Evolutionary conservation across 192 early-diverging fungal species (phyloP), one percentile per base, ranked within the genome.

Genomic region (Coemansia sp.): DNA sequence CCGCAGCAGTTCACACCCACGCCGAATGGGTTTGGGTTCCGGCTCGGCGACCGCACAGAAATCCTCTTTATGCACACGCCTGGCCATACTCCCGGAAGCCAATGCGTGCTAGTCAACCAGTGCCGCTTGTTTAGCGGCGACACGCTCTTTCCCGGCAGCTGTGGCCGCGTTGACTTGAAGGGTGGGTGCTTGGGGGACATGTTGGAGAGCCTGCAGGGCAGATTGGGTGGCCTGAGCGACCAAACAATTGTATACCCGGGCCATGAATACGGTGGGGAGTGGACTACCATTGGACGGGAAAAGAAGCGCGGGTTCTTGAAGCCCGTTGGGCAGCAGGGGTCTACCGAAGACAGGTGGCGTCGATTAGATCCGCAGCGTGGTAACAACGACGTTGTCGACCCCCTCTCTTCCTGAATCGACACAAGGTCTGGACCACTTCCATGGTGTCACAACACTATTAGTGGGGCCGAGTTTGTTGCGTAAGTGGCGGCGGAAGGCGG

Each of bases 41-140:
- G 65, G 6, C 75, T 90, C 0, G 89, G 88, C 36, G 44, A 46
- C 34, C 78, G 72, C 14, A 87, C 86, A 0, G 74, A 81, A 10
- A 69, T 96, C 21, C 66, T 81, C 62, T 94, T 95, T 72, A 72
- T 94, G 37, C 95, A 98, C 72, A 95, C 93, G n/a, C 95, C 95
- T 2, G 95, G 95, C 16, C 95, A 98, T 71, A 93, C 95, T 29
- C 87, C 89, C 3, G 95, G 95, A 9, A 92, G 89, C 63, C 93
- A 95, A 75, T 92, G 91, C 63, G 63, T 98, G 19, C 46, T 95
- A 46, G 85, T 96, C 7, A 94, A 93, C 79, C 82, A 77, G 3
- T 82, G 75, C 44, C 76, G 93, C 34, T 79, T 98, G 68, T 83
- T 98, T 42, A 90, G 89, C 35, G 95, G 95, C 14, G 95, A 98